A percentile compares a stretch with the other conserved stretches of the same genome.
Evolutionary conservation across 495 filamentous ascomycete species (phyloP).

Genomic region (Lasiosphaeria hispida): DNA sequence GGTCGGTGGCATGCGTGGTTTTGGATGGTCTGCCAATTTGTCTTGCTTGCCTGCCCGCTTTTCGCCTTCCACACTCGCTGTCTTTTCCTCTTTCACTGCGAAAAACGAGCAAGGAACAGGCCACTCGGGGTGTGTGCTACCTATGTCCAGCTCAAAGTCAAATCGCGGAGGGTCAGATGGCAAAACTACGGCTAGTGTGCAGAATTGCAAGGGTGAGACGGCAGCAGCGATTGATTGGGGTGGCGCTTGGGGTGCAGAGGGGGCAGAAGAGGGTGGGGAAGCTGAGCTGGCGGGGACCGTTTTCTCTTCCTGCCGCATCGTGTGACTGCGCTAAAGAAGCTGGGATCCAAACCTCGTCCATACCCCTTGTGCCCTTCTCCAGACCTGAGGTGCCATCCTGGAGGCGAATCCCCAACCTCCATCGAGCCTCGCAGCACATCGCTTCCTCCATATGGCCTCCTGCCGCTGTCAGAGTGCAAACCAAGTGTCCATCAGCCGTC

Average conservation of each 20-base stretch:
- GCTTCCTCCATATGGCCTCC: not conserved
- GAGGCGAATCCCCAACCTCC: not conserved
- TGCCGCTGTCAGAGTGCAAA: not conserved
- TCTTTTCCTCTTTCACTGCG: not conserved
- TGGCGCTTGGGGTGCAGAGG: constrained; percentile 12
- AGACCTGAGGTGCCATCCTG: not conserved
- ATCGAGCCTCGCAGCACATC: not conserved
- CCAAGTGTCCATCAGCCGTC: not conserved
- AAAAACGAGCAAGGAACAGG: not conserved
- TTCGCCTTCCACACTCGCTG: not conserved
- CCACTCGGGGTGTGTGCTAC: no score
- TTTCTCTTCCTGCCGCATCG: not conserved
- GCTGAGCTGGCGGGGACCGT: not conserved
- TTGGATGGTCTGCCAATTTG: not conserved
- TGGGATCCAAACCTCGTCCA: not conserved
- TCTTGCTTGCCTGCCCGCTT: not conserved
- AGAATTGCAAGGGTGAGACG: constrained; percentile 4
- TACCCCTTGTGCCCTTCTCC: not conserved
- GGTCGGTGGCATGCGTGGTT: not conserved
- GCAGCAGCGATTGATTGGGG: not conserved
- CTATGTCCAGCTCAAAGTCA: not conserved
- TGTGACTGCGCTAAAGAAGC: not conserved
- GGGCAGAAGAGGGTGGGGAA: constrained; percentile 3
- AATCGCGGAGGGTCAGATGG: constrained; percentile 6
- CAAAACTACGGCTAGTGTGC: not conserved